phyloP scores from a whole-genome alignment of 192 early-diverging fungal genomes.

The Umbelopsis sp. region DNA sequence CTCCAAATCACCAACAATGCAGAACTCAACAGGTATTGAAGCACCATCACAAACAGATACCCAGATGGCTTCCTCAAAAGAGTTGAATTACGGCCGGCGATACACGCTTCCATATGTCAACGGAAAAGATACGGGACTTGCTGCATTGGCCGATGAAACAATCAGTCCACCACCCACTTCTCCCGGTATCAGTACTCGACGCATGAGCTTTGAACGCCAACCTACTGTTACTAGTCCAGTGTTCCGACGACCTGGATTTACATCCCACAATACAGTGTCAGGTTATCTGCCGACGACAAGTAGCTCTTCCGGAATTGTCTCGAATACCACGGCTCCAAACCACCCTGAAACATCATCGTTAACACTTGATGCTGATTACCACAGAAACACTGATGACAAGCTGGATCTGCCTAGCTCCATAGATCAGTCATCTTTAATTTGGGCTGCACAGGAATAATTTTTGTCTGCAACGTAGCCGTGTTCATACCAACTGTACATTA shows the following conservation, averaged over 20 bases:
- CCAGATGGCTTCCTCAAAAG: slow-evolving; percentile 6
- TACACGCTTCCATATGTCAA: slow-evolving; percentile 25
- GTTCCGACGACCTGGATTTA: neutral
- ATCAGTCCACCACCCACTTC: neutral
- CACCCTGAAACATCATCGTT: neutral
- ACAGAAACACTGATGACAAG: neutral
- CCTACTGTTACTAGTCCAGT: neutral
- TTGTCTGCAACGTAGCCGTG: neutral
- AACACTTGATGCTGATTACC: neutral
- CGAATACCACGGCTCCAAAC: neutral
- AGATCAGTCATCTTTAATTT: slow-evolving; percentile 14
- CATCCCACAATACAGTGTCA: neutral
- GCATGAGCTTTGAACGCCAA: slow-evolving; percentile 10
- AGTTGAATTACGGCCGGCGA: slow-evolving; percentile 7
- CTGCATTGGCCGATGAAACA: neutral
- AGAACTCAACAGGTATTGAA: neutral
- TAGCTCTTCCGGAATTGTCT: neutral
- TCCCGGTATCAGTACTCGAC: neutral
- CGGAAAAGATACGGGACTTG: slow-evolving; percentile 19
- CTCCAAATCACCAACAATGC: neutral
- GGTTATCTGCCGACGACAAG: neutral
- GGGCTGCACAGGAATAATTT: slow-evolving; percentile 19
- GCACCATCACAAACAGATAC: slow-evolving; percentile 14
- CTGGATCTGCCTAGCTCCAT: neutral
- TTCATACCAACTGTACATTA: slow-evolving; percentile 20